These are phyloP conservation scores for Aureobasidium namibiae DNA, from an alignment of 2,329 filamentous ascomycete genomes.

Conservation along the genomic window DNA sequence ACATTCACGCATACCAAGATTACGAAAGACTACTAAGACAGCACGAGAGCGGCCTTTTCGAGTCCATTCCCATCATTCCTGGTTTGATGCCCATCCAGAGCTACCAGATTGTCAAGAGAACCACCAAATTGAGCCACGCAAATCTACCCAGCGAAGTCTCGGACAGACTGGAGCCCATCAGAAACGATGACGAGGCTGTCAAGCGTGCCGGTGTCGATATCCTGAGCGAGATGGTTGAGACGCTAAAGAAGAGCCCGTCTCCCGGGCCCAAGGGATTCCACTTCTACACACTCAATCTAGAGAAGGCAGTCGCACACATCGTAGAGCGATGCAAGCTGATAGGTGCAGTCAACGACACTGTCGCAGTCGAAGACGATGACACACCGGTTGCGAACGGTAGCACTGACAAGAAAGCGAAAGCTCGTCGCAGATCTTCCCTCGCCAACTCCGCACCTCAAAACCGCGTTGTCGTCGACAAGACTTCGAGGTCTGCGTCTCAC, in stretches of 20 bases:
- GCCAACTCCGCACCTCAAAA: conserved; percentile 81
- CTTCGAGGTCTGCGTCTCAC: conserved; percentile 49
- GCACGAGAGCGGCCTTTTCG: conserved; percentile 79
- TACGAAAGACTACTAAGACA: conserved; percentile 72
- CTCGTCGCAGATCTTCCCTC: conserved; percentile 61
- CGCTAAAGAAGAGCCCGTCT: conserved; percentile 58
- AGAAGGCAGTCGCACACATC: conserved; percentile 92
- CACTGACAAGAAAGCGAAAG: conserved; percentile 20
- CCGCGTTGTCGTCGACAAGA: conserved; percentile 61
- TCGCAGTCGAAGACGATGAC: conserved; percentile 34
- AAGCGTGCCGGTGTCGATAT: conserved; percentile 76
- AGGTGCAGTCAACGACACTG: conserved; percentile 39
- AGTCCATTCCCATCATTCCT: conserved; percentile 80
- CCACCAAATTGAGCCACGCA: conserved; percentile 89
- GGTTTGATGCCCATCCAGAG: conserved; percentile 97
- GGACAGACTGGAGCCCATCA: conserved; percentile 61
- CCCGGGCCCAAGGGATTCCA: conserved; percentile 71
- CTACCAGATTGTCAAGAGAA: conserved; percentile 89
- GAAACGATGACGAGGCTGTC: conserved; percentile 71
- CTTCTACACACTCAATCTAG: conserved; percentile 93
- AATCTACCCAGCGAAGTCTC: conserved; percentile 65
- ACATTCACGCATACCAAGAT: conserved; percentile 68
- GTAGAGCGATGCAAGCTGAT: conserved; percentile 81
- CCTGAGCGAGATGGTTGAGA: conserved; percentile 72
- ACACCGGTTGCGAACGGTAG: conserved; percentile 20